Conservation (phyloP, 768 basidiomycete genomes). For the Collybiopsis confluens region DNA sequence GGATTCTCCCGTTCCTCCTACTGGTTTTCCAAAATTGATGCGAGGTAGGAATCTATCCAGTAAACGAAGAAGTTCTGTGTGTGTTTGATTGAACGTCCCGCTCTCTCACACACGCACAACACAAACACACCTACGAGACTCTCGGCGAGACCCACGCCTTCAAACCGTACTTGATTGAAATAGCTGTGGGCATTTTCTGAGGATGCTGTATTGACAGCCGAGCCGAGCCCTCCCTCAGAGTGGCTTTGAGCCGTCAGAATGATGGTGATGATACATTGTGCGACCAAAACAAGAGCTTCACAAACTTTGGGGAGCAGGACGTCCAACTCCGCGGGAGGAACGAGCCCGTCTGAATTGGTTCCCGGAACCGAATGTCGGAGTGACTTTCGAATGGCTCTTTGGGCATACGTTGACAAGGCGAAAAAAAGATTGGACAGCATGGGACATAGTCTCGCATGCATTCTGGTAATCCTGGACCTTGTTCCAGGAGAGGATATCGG, state of each 20-base stretch:
- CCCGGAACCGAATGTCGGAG: slow-evolving; percentile 24
- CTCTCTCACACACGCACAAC: no score
- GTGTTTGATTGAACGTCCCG: no score
- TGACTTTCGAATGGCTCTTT: slow-evolving; percentile 45
- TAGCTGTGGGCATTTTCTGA: slow-evolving; percentile 31
- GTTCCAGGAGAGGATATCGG: slow-evolving; percentile 24
- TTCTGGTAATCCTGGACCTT: slow-evolving; percentile 24
- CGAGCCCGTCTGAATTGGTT: not conserved
- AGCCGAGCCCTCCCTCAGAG: slow-evolving; percentile 6
- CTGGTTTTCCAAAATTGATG: slow-evolving; percentile 72
- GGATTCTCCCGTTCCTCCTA: slow-evolving; percentile 17
- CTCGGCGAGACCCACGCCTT: slow-evolving; percentile 40
- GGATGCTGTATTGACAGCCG: slow-evolving; percentile 15
- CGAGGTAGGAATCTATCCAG: slow-evolving; percentile 82
- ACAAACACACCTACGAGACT: slow-evolving; percentile 50
- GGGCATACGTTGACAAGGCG: slow-evolving; percentile 54
- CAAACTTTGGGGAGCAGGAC: slow-evolving; percentile 72
- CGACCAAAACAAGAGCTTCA: slow-evolving; percentile 74
- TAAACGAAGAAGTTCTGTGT: slow-evolving; percentile 72
- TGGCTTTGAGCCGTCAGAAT: slow-evolving; percentile 44
- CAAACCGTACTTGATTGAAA: slow-evolving; percentile 40
- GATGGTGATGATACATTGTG: slow-evolving; percentile 70
- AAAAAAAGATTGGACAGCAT: slow-evolving; percentile 65
- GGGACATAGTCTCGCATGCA: slow-evolving; percentile 42
- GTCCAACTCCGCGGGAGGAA: slow-evolving; percentile 46